Evolutionary conservation across 2,329 filamentous ascomycete species (phyloP).

Genomic region (Tolypocladium tundrense): DNA sequence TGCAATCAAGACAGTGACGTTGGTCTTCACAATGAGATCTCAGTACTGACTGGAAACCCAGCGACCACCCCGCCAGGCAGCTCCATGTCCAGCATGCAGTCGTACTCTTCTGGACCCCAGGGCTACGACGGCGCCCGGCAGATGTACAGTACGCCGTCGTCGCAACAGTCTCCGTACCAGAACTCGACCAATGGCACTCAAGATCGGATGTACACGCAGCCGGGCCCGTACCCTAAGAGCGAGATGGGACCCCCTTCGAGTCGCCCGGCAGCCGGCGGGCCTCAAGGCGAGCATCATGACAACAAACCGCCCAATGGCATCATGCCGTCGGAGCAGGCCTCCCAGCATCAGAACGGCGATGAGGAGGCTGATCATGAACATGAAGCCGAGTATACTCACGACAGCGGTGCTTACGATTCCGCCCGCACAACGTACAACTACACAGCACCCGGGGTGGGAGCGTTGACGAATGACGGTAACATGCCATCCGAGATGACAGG

Average conservation of each 20-base stretch:
- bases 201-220: constrained; percentile 59
- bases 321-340: constrained; percentile 39
- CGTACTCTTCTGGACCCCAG: constrained; percentile 60
- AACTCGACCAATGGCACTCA: constrained; percentile 49
- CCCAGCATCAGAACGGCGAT: constrained; percentile 47
- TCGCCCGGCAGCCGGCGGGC: constrained; percentile 46
- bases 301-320: constrained; percentile 57
- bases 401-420: constrained; percentile 62
- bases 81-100: constrained; percentile 65
- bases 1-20: constrained; percentile 41
- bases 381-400: constrained; percentile 78
- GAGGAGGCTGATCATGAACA: constrained; percentile 66
- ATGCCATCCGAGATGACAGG: constrained; percentile 74
- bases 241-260: constrained; percentile 79
- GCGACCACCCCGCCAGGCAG: constrained; percentile 80
- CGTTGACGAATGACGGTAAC: constrained; percentile 65
- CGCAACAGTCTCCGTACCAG: constrained; percentile 63
- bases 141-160: constrained; percentile 63
- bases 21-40: constrained; percentile 30
- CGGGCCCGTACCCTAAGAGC: constrained; percentile 62
- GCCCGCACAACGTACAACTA: constrained; percentile 72
- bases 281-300: constrained; percentile 52
- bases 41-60: constrained; percentile 59
- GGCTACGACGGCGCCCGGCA: constrained; percentile 67
- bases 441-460: constrained; percentile 54